phyloP scores from a whole-genome alignment of 2,329 filamentous ascomycete species.

The Colletotrichum kahawae region DNA sequence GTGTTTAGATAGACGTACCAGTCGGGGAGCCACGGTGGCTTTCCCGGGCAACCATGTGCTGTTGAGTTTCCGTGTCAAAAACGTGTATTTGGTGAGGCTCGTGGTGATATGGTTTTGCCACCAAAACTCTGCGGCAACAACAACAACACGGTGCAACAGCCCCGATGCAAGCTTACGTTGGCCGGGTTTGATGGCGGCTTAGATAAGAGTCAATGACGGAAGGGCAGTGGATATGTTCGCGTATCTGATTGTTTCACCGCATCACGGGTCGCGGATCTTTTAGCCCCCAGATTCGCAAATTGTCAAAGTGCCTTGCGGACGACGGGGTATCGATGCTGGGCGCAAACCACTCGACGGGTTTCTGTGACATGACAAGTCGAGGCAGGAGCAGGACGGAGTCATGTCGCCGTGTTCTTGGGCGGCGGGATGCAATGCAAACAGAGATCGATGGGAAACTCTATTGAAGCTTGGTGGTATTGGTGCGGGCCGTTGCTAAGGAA shows the following conservation, averaged over 20 bases:
- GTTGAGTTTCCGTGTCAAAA: not conserved
- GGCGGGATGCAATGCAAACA: not conserved
- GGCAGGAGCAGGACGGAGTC: not conserved
- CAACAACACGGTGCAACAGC: not conserved
- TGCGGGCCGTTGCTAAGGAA: not conserved
- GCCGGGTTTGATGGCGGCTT: not conserved
- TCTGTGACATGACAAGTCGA: constrained; percentile 2
- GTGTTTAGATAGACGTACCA: not conserved
- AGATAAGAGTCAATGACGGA: not conserved
- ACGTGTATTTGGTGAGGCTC: not conserved
- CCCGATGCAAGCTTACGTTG: not conserved
- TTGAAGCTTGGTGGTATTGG: not conserved
- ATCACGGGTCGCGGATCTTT: not conserved
- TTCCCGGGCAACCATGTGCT: not conserved
- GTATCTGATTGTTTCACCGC: not conserved
- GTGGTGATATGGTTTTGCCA: not conserved
- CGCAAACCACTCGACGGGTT: not conserved
- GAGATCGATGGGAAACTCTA: constrained; percentile 12
- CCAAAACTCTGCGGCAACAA: not conserved
- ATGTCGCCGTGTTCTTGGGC: not conserved
- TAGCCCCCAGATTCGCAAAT: not conserved
- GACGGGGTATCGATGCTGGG: not conserved
- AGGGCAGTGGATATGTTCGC: not conserved
- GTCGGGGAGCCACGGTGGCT: not conserved
- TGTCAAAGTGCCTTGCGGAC: not conserved